Conservation (phyloP, 23 red algal species). For the Gracilariopsis chorda region DNA sequence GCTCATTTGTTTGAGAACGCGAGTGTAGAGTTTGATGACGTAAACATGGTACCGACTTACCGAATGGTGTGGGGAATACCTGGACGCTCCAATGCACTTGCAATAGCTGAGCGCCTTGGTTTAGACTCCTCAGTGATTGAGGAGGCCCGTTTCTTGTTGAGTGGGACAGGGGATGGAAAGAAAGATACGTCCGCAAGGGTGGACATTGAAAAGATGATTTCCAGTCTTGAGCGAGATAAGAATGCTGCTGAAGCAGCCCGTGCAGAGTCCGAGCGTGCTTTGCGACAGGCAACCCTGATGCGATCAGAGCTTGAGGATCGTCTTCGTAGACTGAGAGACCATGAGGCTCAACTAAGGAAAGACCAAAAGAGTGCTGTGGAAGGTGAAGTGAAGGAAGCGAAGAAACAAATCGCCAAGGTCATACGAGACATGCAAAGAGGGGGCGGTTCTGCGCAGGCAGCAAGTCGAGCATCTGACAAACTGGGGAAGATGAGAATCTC, state of each 20-base stretch:
- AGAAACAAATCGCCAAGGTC: slow-evolving; percentile 65
- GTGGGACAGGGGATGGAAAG: neutral
- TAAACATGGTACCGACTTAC: slow-evolving; percentile 80
- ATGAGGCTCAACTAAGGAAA: slow-evolving; percentile 51
- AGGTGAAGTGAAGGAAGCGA: slow-evolving; percentile 57
- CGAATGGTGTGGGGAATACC: slow-evolving; percentile 96
- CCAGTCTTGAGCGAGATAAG: slow-evolving; percentile 56
- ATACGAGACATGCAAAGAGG: slow-evolving; percentile 69
- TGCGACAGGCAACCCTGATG: slow-evolving; percentile 23
- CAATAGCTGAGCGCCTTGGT: slow-evolving; percentile 86
- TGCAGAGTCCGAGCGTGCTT: slow-evolving; percentile 23
- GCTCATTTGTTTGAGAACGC: slow-evolving; percentile 89
- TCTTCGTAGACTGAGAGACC: neutral
- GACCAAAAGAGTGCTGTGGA: slow-evolving; percentile 40
- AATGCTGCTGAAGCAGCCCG: slow-evolving; percentile 37
- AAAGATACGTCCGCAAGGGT: neutral
- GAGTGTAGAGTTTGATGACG: slow-evolving; percentile 92
- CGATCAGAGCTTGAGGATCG: slow-evolving; percentile 43
- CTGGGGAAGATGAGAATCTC: slow-evolving; percentile 22
- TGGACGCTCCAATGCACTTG: slow-evolving; percentile 84
- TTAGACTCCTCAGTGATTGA: slow-evolving; percentile 34
- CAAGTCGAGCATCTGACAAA: slow-evolving; percentile 37
- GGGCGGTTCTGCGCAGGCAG: slow-evolving; percentile 58
- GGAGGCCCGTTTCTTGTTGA: slow-evolving; percentile 38
- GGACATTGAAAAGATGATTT: slow-evolving; percentile 66